Percentiles rank a stretch among this genome's conserved stretches.
Conservation (phyloP, 2,329 filamentous ascomycete species). For the Ophiobolus disseminans region DNA sequence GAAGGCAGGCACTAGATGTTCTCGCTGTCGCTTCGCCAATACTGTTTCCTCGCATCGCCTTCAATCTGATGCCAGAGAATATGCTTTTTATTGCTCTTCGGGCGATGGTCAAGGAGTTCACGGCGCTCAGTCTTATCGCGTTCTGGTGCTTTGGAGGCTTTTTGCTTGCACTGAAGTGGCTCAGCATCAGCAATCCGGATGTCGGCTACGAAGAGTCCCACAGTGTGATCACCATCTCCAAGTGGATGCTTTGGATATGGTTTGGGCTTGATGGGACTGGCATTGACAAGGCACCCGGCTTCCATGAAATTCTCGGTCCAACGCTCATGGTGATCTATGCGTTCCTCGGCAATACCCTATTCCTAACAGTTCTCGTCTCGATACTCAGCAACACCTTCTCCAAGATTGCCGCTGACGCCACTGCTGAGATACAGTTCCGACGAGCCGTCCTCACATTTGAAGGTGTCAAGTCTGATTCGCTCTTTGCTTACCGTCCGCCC, state of each 20-base stretch:
- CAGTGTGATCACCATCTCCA: conserved; percentile 72
- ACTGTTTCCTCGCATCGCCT: conserved; percentile 78
- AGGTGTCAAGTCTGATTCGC: conserved; percentile 82
- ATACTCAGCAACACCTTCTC: conserved; percentile 87
- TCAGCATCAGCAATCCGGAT: conserved; percentile 58
- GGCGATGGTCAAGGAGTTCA: conserved; percentile 87
- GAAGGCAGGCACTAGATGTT: conserved; percentile 76
- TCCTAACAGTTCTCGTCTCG: conserved; percentile 86
- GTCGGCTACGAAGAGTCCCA: conserved; percentile 52
- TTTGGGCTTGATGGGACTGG: conserved; percentile 79
- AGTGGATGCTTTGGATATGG: conserved; percentile 96
- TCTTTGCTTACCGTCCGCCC: conserved; percentile 82
- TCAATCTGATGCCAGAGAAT: conserved; percentile 83
- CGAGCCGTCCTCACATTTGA: conserved; percentile 82
- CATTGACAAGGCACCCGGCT: conserved; percentile 66
- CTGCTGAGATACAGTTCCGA: conserved; percentile 84
- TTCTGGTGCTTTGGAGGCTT: conserved; percentile 87
- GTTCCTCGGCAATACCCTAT: conserved; percentile 85
- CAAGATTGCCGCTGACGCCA: conserved; percentile 76
- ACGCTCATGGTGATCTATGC: conserved; percentile 83
- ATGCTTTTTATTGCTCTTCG: conserved; percentile 81
- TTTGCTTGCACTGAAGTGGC: conserved; percentile 78
- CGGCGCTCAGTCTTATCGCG: conserved; percentile 75
- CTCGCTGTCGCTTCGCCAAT: conserved; percentile 81
- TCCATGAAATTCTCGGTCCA: conserved; percentile 81